Conservation (phyloP, 2,329 filamentous ascomycete species). For the Diaporthe australafricana region DNA sequence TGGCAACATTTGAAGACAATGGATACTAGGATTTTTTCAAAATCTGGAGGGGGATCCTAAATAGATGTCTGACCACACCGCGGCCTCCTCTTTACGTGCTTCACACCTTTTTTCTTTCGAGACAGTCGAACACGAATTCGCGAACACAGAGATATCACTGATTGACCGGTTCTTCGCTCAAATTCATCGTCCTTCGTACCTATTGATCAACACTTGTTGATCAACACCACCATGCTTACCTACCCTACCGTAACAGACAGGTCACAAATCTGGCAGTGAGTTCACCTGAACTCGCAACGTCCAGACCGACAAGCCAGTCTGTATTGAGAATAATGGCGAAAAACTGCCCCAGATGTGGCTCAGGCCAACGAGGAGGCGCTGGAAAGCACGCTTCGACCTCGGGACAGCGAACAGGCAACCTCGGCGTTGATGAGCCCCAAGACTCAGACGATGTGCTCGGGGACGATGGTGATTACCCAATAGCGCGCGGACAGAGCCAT, state of each 20-base stretch:
- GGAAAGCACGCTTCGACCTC: neutral
- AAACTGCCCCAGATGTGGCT: neutral
- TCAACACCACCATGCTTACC: no score
- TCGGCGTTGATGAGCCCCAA: neutral
- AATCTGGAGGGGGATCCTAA: neutral
- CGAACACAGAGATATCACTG: neutral
- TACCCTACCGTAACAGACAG: no score
- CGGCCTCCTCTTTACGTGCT: neutral
- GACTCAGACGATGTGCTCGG: neutral
- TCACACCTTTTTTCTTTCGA: neutral
- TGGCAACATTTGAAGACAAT: neutral
- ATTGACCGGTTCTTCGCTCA: neutral
- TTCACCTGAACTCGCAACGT: neutral
- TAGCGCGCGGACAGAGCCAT: conserved; percentile 7
- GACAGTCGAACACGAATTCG: neutral
- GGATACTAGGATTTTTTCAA: neutral
- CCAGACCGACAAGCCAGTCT: neutral
- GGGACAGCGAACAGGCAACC: neutral
- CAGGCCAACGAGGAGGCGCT: neutral
- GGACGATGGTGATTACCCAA: neutral
- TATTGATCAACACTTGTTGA: no score
- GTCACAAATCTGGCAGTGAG: neutral
- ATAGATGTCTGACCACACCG: neutral
- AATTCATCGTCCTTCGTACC: neutral
- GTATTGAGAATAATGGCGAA: neutral